Percentiles rank a stretch among this genome's conserved stretches.
Evolutionary conservation across 108 stramenopile species (phyloP).

Genomic region (Nitzschia sp.): DNA sequence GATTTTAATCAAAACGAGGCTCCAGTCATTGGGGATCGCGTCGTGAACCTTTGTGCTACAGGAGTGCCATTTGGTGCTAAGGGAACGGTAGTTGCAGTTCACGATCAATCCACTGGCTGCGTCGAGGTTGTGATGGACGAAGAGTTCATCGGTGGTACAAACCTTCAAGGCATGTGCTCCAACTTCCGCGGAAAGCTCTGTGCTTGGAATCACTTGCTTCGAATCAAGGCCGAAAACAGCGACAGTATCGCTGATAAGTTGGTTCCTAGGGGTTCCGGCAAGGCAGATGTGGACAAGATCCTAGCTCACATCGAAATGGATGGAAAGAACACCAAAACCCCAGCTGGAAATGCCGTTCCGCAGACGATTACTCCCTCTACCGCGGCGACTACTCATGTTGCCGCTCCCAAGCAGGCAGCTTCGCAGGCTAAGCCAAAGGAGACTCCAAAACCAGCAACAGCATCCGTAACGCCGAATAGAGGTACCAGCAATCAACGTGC

Average conservation of each 20-base stretch:
- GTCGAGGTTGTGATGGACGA: conserved; percentile 99
- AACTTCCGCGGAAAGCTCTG: conserved; percentile 94
- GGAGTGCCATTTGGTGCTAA: conserved; percentile 95
- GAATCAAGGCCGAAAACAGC: conserved; percentile 70
- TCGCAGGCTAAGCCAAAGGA: background rate
- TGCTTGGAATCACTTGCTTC: conserved; percentile 86
- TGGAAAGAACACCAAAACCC: conserved; percentile 8
- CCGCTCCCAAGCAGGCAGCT: background rate
- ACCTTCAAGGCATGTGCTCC: conserved; percentile 90
- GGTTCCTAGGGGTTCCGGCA: conserved; percentile 64
- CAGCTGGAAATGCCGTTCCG: too few species aligned
- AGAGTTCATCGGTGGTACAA: conserved; percentile 94
- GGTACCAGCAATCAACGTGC: background rate
- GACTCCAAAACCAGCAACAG: conserved; percentile 12
- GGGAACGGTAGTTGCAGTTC: conserved; percentile 95
- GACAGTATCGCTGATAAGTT: conserved; percentile 67
- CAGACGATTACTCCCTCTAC: background rate
- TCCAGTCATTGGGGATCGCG: conserved; percentile 90
- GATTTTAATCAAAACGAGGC: conserved; percentile 70
- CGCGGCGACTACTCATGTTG: background rate
- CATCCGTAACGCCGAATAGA: background rate
- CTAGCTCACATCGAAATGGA: conserved; percentile 50
- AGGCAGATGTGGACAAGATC: conserved; percentile 59
- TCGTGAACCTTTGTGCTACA: conserved; percentile 86
- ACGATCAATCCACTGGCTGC: conserved; percentile 85